A percentile compares a stretch with the other conserved stretches of the same genome.
Evolutionary conservation across 2,329 filamentous ascomycete species (phyloP).

Genomic region (Ploettnerulaceae sp.): DNA sequence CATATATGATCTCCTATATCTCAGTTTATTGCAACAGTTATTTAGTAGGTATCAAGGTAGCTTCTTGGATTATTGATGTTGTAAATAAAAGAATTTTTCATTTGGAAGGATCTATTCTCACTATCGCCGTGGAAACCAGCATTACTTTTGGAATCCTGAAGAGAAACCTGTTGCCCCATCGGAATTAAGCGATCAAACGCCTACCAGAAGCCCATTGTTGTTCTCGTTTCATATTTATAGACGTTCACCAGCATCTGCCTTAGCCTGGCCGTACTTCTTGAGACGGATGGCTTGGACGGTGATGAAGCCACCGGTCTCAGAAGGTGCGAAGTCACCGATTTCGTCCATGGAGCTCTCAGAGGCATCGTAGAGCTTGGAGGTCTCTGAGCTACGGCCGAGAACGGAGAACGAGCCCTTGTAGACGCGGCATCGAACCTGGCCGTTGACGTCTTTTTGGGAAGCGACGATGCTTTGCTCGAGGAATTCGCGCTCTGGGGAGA

Average conservation of each 20-base stretch:
- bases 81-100: too few relatives aligned
- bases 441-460: constrained; percentile 57
- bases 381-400: constrained; percentile 54
- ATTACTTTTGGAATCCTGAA: too few relatives aligned
- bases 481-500: constrained; percentile 67
- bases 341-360: constrained; percentile 66
- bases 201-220: not conserved
- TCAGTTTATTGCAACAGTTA: too few relatives aligned
- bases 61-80: too few relatives aligned
- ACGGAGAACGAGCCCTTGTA: constrained; percentile 65
- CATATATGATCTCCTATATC: too few relatives aligned
- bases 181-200: too few relatives aligned
- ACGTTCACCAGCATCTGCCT: constrained; percentile 73
- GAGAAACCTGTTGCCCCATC: too few relatives aligned
- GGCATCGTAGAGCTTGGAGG: constrained; percentile 65
- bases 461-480: constrained; percentile 59
- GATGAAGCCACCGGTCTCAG: constrained; percentile 61
- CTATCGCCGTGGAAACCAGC: too few relatives aligned
- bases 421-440: constrained; percentile 54
- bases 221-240: constrained; percentile 31
- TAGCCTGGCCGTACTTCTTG: constrained; percentile 65
- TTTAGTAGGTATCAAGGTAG: too few relatives aligned
- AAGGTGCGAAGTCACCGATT: constrained; percentile 61
- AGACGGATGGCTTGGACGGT: constrained; percentile 28
- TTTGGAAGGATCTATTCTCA: too few relatives aligned